phyloP scores from a whole-genome alignment of 495 filamentous ascomycete species.

The Podospora fimiseda region DNA sequence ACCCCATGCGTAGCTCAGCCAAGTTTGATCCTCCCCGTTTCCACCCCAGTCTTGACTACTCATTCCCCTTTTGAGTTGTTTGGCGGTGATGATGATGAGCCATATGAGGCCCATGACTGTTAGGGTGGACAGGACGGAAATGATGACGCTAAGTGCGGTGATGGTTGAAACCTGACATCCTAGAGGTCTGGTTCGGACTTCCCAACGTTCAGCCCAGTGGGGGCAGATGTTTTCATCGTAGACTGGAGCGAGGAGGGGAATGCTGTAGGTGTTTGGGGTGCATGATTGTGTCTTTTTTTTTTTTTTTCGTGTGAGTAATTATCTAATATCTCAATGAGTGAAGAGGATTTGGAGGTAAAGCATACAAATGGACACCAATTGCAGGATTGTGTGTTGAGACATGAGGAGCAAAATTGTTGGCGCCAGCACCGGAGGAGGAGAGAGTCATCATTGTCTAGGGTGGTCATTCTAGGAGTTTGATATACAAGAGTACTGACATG shows the following conservation, averaged over 20 bases:
- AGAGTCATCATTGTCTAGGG: conserved; percentile 11
- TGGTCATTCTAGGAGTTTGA: conserved; percentile 1
- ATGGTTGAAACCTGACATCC: conserved; percentile 49
- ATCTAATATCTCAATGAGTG: neutral
- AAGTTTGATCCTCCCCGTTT: neutral
- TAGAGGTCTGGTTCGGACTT: conserved; percentile 42
- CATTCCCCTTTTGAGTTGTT: neutral
- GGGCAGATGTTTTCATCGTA: conserved; percentile 42
- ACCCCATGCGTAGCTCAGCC: neutral
- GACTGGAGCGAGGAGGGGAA: conserved; percentile 41
- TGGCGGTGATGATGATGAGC: conserved; percentile 1
- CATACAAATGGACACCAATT: conserved; percentile 49
- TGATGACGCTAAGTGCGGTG: conserved; percentile 38
- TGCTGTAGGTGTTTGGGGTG: conserved; percentile 36
- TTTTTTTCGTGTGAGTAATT: conserved; percentile 18
- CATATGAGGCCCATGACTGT: conserved; percentile 27
- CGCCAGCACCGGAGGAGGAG: conserved; percentile 41
- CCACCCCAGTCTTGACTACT: neutral
- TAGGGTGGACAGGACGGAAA: conserved; percentile 34
- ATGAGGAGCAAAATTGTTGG: conserved; percentile 38
- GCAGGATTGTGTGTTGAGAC: conserved; percentile 34
- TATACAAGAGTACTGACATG: neutral
- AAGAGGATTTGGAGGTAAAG: neutral
- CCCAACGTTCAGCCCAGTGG: conserved; percentile 44
- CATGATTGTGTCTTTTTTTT: conserved; percentile 42